These are phyloP conservation scores for Anthracocystis walkeri DNA, from an alignment of 1,284 basidiomycete genomes.

Conservation along the genomic window DNA sequence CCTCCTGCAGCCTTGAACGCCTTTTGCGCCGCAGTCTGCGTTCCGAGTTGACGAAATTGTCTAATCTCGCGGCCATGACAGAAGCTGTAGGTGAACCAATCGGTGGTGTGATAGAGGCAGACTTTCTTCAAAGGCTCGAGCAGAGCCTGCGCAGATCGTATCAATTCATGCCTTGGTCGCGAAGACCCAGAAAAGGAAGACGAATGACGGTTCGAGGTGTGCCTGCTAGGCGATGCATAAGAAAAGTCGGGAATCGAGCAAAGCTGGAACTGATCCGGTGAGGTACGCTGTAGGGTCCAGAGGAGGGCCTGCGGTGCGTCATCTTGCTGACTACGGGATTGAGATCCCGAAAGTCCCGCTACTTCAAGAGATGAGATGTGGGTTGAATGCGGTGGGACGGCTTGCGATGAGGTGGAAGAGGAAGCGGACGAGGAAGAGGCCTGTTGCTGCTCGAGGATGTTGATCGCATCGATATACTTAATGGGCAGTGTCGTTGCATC, in stretches of 20 bases:
- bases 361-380: slow-evolving; percentile 18
- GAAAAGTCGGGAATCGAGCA: slow-evolving; percentile 51
- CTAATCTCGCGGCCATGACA: slow-evolving; percentile 58
- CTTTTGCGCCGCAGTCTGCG: slow-evolving; percentile 24
- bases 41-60: slow-evolving; percentile 53
- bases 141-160: slow-evolving; percentile 35
- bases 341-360: neutral
- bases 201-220: neutral
- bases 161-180: slow-evolving; percentile 22
- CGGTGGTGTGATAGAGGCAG: slow-evolving; percentile 60
- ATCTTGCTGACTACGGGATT: neutral
- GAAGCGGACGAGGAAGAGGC: slow-evolving; percentile 15
- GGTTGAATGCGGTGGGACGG: neutral
- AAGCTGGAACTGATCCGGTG: slow-evolving; percentile 33
- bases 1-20: slow-evolving; percentile 36
- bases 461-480: slow-evolving; percentile 26
- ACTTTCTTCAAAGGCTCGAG: slow-evolving; percentile 55
- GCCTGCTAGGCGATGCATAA: slow-evolving; percentile 1
- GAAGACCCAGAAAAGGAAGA: slow-evolving; percentile 1
- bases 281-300: slow-evolving; percentile 35
- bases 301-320: neutral
- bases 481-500: slow-evolving; percentile 24
- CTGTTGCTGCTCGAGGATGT: slow-evolving; percentile 40
- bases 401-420: slow-evolving; percentile 1
- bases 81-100: slow-evolving; percentile 66